Evolutionary conservation across 441 rosid genomes (phyloP).

Genomic region (Codiaeum variegatum): DNA sequence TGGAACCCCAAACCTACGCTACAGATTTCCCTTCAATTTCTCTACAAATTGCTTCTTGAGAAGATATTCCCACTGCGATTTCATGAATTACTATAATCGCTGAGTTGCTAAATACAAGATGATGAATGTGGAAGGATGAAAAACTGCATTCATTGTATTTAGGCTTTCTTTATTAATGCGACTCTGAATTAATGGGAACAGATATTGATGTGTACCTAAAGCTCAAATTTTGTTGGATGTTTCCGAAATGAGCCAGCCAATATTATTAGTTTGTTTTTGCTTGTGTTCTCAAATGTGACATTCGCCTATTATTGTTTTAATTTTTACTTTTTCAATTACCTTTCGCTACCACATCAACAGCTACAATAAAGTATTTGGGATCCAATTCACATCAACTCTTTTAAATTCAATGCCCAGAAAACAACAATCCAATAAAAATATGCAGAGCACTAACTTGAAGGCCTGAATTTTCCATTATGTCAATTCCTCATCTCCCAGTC

Average conservation of each 20-base stretch:
- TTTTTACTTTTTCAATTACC: too few species aligned
- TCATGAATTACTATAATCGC: neutral
- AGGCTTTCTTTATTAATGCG: slow-evolving; percentile 4
- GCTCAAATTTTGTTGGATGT: neutral
- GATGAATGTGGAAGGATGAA: slow-evolving; percentile 1
- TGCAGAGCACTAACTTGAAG: neutral
- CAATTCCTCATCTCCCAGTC: neutral
- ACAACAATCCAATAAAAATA: neutral
- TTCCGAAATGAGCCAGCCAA: neutral
- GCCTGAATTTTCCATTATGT: slow-evolving; percentile 6
- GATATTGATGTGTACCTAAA: slow-evolving; percentile 18
- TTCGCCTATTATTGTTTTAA: neutral
- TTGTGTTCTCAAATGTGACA: neutral
- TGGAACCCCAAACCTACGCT: neutral
- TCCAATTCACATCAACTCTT: neutral
- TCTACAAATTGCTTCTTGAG: neutral
- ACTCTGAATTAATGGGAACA: slow-evolving; percentile 22
- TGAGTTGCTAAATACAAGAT: neutral
- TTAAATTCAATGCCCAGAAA: neutral
- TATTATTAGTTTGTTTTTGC: neutral
- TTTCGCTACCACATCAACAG: neutral
- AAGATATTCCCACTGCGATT: neutral
- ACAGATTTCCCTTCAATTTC: neutral
- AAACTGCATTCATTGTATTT: neutral
- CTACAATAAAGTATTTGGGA: neutral